Base-by-base conservation (phyloP, 2,329 filamentous ascomycete genomes). In the Fusarium floridanum region DNA sequence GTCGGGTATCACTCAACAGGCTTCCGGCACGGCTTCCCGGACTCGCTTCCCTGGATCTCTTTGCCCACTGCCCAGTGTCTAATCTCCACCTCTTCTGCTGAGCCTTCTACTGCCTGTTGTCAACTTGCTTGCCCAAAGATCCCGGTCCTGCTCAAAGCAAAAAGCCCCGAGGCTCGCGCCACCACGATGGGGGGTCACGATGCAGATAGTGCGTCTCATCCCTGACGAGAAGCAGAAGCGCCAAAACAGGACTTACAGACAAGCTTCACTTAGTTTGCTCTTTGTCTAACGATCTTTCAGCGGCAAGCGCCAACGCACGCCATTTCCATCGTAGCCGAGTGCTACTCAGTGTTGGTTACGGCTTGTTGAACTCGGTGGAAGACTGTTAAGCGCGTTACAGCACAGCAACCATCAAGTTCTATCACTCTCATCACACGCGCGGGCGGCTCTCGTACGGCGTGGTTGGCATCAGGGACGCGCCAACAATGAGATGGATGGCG, bases 161-260 rank as follows among this genome's bases (percentile, higher is more conserved):
- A 74, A 66, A 66, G 67, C 56, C 57, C 45, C 66, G 50, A 70
- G 66, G 65, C 66, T 57, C 60, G 48, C 66, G 63, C 71, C 59
- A 57, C 60, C 64, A 67, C 67, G 37, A 39, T 55, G 29, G 57
- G 45, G 73, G 53, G 68, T 66, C 67, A 67, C 57, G 69, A 70
- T 68, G 67, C 53, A 41, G 60, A 71, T 56, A 66, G 61, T 68
- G 60, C 65, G 71, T 74, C 76, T 66, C 68, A 64, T 61, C 60
- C 66, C 71, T 68, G 50, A 48, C 65, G 37, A 61, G 64, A 64
- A 43, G 68, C 32, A 41, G 67, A 67, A 71, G 67, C 67, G 45
- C 17, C 34, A 63, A 48, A 37, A 50, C 50, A 59, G 27, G 64
- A 27, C 43, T 57, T 65, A 53, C 60, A 20, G 48, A 50, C 57